Evolutionary conservation across 805 yeast species (phyloP).

Genomic region (Myxozyma melibiosi): DNA sequence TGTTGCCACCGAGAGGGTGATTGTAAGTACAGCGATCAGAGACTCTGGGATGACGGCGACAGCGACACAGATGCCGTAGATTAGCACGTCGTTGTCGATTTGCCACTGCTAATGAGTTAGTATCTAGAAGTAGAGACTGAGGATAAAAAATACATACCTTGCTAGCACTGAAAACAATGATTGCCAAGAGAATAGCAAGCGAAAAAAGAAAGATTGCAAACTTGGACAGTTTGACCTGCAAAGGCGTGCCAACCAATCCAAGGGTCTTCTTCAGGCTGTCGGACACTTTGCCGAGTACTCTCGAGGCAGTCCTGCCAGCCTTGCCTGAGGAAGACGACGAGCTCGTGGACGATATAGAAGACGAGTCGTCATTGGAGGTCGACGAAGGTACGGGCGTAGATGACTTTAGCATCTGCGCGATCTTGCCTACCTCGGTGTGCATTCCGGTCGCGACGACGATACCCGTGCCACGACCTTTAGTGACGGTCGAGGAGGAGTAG

Average conservation of each 20-base stretch:
- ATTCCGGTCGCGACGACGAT: slow-evolving; percentile 68
- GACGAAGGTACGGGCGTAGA: not conserved
- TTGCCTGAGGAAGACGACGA: not conserved
- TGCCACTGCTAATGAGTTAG: slow-evolving; percentile 13
- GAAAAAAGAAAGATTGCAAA: slow-evolving; percentile 72
- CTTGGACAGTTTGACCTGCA: slow-evolving; percentile 73
- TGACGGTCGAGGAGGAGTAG: slow-evolving; percentile 65
- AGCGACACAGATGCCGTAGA: slow-evolving; percentile 85
- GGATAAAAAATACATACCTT: slow-evolving; percentile 54
- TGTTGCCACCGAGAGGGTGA: slow-evolving; percentile 82
- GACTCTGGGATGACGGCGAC: slow-evolving; percentile 83
- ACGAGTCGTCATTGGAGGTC: slow-evolving; percentile 1
- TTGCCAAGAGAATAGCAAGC: slow-evolving; percentile 80
- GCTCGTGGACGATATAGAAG: slow-evolving; percentile 2
- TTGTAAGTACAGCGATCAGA: slow-evolving; percentile 74
- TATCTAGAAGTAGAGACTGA: not conserved
- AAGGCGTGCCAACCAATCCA: slow-evolving; percentile 66
- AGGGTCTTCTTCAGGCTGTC: slow-evolving; percentile 19
- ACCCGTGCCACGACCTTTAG: slow-evolving; percentile 78
- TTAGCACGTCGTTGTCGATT: slow-evolving; percentile 71
- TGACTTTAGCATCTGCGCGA: slow-evolving; percentile 48
- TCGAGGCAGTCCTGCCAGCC: not conserved
- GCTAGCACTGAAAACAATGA: slow-evolving; percentile 85
- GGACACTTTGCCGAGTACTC: not conserved
- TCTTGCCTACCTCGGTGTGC: slow-evolving; percentile 71